A percentile compares a stretch with the other conserved stretches of the same genome.
These are phyloP conservation scores for Ceratobasidium sp. DNA, from an alignment of 1,284 basidiomycete species.

Conservation along the genomic window DNA sequence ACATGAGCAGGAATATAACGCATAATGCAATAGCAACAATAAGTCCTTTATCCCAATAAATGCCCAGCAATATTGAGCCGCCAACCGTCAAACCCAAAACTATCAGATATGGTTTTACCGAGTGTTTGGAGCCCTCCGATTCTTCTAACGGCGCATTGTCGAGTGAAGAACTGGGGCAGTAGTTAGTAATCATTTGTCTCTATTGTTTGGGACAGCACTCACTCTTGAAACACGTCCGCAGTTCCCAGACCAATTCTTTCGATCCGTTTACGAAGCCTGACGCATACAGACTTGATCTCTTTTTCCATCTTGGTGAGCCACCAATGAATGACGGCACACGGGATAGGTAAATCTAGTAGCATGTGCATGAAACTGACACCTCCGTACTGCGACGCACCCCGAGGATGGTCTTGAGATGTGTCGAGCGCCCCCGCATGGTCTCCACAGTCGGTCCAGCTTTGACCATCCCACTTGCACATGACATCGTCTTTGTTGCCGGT, in stretches of 20 bases:
- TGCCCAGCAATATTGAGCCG: constrained; percentile 5
- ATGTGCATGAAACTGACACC: constrained; percentile 15
- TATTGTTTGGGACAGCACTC: not conserved
- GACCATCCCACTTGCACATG: not conserved
- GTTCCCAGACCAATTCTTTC: not conserved
- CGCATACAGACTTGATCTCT: constrained; percentile 18
- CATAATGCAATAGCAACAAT: constrained; percentile 8
- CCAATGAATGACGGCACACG: constrained; percentile 29
- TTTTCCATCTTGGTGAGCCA: constrained; percentile 32
- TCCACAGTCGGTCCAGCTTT: not conserved
- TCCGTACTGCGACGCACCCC: constrained; percentile 13
- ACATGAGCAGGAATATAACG: constrained; percentile 12
- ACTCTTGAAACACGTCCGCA: constrained; percentile 10
- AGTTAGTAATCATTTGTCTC: not conserved
- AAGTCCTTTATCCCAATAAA: constrained; percentile 22
- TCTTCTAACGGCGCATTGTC: not conserved
- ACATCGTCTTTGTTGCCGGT: not conserved
- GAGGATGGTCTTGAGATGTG: not conserved
- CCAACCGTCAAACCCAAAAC: not conserved
- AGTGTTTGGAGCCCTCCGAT: not conserved
- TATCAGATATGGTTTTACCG: not conserved
- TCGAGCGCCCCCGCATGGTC: not conserved
- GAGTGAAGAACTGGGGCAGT: not conserved
- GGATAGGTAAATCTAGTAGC: constrained; percentile 14
- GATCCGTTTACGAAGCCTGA: constrained; percentile 3